Evolutionary conservation across 2,329 filamentous ascomycete genomes (phyloP), one percentile per base, ranked within the genome.

Genomic region (Botrytis tulipae): DNA sequence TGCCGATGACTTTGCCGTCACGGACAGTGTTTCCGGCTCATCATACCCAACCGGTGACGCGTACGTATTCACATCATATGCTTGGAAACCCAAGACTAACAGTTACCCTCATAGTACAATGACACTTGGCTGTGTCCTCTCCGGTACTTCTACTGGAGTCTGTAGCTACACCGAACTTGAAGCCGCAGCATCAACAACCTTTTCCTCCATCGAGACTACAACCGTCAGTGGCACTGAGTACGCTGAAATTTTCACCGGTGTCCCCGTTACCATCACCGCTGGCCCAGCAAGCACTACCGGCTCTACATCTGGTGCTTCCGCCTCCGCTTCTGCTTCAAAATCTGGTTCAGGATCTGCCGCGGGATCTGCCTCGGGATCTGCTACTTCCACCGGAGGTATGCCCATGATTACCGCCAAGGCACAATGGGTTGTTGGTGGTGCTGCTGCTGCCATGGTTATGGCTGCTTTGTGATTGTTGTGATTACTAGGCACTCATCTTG

Each of bases 391-490:
- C 35, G 76, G 51, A 46, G 78, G 74, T n/a, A 74, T 77, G 62
- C 73, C 78, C 5, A 77, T 78, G 77, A 74, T 77, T 40, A 79
- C 78, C 70, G 76, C 76, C 9, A 78, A 77, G 65, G 77, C 77
- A 54, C 70, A 73, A 51, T 78, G 77, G 77, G 59, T 75, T 62
- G 14, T 79, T 46, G 77, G 77, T 44, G 77, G 76, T 66, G 76
- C 76, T 2, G 78, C 77, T 7, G 77, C 73, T 10, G 78, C 32
- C 84, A 77, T 76, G 54, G 78, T 74, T n/a, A 73, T 76, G 60
- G 76, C 76, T 42, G 78, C 75, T 4, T 70, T 78, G 73, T 78
- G 72, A 72, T 46, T 25, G 40, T 22, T 22, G 46, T 7, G 25
- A 54, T n/a, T 54, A n/a, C 25, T n/a, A 54, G 48, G 12, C 48